phyloP scores from a whole-genome alignment of 2,329 filamentous ascomycete species.

The Sporothrix globosa region DNA sequence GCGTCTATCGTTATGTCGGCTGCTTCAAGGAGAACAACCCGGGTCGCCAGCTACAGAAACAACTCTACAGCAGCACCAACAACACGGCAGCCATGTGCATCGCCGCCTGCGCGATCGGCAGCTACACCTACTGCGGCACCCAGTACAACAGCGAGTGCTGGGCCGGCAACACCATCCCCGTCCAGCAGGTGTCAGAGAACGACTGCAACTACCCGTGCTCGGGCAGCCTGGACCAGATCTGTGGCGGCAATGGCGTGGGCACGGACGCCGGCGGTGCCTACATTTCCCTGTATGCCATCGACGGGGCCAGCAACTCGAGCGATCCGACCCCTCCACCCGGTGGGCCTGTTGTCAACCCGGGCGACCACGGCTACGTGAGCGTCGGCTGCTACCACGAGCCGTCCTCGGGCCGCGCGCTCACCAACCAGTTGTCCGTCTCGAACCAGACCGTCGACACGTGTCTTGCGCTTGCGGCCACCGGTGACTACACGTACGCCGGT shows the following conservation, averaged over 20 bases:
- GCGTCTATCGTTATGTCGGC: conserved; percentile 57
- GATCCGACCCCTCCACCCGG: conserved; percentile 33
- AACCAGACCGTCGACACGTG: conserved; percentile 39
- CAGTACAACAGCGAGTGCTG: conserved; percentile 59
- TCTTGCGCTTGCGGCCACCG: conserved; percentile 37
- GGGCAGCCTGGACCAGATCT: conserved; percentile 55
- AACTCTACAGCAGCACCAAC: conserved; percentile 47
- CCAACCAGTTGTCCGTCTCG: conserved; percentile 31
- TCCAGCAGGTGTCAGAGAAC: conserved; percentile 47
- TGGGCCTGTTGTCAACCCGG: conserved; percentile 45
- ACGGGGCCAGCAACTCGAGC: conserved; percentile 35
- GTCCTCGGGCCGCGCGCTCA: conserved; percentile 36
- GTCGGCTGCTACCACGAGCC: conserved; percentile 45
- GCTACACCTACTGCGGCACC: conserved; percentile 52
- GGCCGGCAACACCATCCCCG: conserved; percentile 55
- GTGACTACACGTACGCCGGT: conserved; percentile 39
- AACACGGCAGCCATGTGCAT: conserved; percentile 54
- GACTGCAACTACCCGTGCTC: conserved; percentile 58
- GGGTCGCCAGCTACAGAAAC: conserved; percentile 52
- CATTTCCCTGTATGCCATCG: conserved; percentile 55
- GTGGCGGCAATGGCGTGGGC: conserved; percentile 55
- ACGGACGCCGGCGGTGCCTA: conserved; percentile 45
- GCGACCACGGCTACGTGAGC: conserved; percentile 41
- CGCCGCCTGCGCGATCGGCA: conserved; percentile 45
- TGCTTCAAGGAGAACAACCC: conserved; percentile 62